Evolutionary conservation across 768 basidiomycete species (phyloP), one percentile per base, ranked within the genome.

Genomic region (Suillus clintonianus): DNA sequence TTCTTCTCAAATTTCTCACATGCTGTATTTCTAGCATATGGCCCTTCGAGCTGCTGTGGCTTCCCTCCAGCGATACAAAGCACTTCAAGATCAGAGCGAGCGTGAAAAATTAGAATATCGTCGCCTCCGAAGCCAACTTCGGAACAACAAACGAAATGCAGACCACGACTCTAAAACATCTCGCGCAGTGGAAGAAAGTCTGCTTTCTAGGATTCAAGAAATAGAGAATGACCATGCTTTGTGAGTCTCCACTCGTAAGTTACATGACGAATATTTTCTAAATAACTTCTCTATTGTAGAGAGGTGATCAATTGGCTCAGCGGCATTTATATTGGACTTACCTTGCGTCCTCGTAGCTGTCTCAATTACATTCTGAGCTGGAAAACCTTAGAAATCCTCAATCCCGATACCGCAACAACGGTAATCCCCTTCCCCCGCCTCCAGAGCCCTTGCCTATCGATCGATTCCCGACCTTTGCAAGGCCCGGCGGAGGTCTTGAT

Each of bases 351-450:
- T 72, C 71, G 59, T 65, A 76, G 74, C 54, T 76, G 56, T 76
- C 74, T 67, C 69, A 65, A 53, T 68, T 76, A n/a, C 74, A 80
- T 63, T 65, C 74, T 36, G 72, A 81, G 64, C 69, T 82, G 8
- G 74, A 78, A 63, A 71, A 75, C 24, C 76, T 81, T 62, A 76
- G 75, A 17, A 64, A 72, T 13, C 71, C 73, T 51, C 67, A 75
- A 43, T 67, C 69, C 6, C 72, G 69, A 48, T 75, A 68, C 67
- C 75, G 68, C 57, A 74, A 77, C 63, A 69, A 70, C 57, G 70
- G 72, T 42, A 86, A 86, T 67, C 86, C 86, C 5, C 79, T 88
- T 22, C 86, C 86, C 27, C 72, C 76, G 47, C 86, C 86, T n/a
- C 86, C 86, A 14, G 80, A 83, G 61, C 86, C 84, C 3, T 71